phyloP scores from a whole-genome alignment of 768 basidiomycete genomes.

The Hypholoma fasciculare region DNA sequence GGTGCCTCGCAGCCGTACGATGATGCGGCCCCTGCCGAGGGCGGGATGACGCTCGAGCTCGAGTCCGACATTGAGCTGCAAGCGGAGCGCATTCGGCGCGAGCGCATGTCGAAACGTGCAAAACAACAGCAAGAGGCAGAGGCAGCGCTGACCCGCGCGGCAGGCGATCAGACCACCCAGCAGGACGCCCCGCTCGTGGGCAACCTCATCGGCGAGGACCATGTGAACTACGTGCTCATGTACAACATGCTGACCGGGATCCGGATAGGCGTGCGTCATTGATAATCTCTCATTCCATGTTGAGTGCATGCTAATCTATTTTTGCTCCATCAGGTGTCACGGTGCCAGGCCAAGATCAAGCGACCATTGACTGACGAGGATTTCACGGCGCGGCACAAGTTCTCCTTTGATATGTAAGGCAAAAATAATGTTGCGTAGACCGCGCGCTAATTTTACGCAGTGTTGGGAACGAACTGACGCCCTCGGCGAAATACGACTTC shows the following conservation, averaged over 20 bases:
- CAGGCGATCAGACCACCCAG: constrained; percentile 16
- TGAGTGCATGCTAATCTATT: constrained; percentile 10
- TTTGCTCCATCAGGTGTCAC: constrained; percentile 66
- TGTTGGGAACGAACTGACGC: constrained; percentile 96
- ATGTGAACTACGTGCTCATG: constrained; percentile 99
- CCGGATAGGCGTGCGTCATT: constrained; percentile 76
- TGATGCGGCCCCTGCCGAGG: constrained; percentile 32
- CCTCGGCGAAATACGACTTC: constrained; percentile 98
- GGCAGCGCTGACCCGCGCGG: constrained; percentile 46
- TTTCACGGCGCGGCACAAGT: constrained; percentile 89
- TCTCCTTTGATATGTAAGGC: constrained; percentile 94
- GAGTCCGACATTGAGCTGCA: constrained; percentile 86
- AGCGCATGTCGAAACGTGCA: constrained; percentile 71
- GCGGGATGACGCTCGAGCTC: constrained; percentile 39
- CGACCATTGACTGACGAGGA: constrained; percentile 84
- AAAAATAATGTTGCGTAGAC: neutral
- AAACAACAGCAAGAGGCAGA: constrained; percentile 66
- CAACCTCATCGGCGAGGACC: constrained; percentile 96
- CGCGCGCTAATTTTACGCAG: constrained; percentile 35
- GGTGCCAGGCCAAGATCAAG: constrained; percentile 95
- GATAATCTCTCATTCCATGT: neutral
- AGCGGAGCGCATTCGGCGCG: constrained; percentile 82
- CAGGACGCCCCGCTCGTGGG: constrained; percentile 77
- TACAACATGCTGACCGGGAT: constrained; percentile 99
- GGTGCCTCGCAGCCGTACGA: constrained; percentile 32